phyloP scores from a whole-genome alignment of 1,139 yeast genomes.

The Casaregolazyma lundiana region DNA sequence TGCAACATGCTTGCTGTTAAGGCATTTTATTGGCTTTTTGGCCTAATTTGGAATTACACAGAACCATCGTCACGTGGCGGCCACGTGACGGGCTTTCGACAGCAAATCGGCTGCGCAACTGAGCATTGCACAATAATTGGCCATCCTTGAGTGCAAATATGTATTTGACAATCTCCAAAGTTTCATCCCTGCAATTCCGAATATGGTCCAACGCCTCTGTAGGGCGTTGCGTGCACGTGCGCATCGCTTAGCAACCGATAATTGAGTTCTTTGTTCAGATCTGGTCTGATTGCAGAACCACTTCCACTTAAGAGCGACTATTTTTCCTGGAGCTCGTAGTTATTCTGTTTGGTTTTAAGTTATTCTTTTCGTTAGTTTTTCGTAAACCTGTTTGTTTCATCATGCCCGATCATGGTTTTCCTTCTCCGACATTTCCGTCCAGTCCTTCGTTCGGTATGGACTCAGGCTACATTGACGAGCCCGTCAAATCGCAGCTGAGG shows the following conservation, averaged over 20 bases:
- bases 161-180: too few species aligned
- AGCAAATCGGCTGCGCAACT: too few species aligned
- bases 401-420: not conserved
- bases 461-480: constrained; percentile 10
- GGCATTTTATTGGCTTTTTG: too few species aligned
- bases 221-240: too few species aligned
- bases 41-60: not conserved
- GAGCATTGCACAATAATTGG: too few species aligned
- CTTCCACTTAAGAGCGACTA: too few species aligned
- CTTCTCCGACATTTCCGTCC: constrained; percentile 5
- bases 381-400: not conserved
- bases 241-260: too few species aligned
- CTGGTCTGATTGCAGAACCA: not conserved
- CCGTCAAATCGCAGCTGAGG: constrained; percentile 17
- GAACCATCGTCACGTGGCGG: not conserved
- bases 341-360: too few species aligned
- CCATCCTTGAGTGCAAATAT: too few species aligned
- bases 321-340: too few species aligned
- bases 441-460: constrained; percentile 10
- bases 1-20: not conserved
- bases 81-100: not conserved
- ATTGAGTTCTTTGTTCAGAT: not conserved
- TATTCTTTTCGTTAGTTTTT: too few species aligned
- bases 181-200: not conserved
- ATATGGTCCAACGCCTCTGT: too few species aligned